These are phyloP conservation scores for Blastomyces gilchristii DNA, from an alignment of 2,329 filamentous ascomycete genomes.

Conservation along the genomic window DNA sequence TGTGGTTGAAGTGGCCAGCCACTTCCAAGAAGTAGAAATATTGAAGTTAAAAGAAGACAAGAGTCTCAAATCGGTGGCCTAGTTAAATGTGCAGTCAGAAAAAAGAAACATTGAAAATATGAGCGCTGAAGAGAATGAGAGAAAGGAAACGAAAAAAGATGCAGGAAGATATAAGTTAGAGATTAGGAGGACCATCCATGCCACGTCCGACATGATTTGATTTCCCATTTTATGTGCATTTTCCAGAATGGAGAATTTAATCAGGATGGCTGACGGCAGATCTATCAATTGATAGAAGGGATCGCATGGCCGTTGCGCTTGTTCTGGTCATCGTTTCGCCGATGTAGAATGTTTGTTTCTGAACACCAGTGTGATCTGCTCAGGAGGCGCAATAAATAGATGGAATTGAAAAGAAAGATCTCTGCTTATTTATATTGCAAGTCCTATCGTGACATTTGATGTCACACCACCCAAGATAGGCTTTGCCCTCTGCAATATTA, in stretches of 20 bases:
- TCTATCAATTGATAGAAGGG: background rate
- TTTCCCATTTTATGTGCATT: background rate
- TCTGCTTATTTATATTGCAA: background rate
- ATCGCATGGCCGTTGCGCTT: background rate
- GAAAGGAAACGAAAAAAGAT: background rate
- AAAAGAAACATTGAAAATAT: background rate
- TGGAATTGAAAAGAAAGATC: background rate
- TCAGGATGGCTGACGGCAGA: background rate
- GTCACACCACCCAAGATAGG: background rate
- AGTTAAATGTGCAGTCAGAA: background rate
- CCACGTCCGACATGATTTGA: background rate
- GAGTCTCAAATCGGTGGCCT: background rate
- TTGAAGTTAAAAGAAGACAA: background rate
- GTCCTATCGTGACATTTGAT: background rate
- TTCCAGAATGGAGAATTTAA: background rate
- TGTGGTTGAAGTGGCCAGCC: no score
- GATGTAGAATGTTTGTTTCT: background rate
- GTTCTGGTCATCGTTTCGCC: constrained; percentile 2
- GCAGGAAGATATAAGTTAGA: background rate
- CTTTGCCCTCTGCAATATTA: background rate
- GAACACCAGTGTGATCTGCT: background rate
- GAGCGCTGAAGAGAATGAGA: background rate
- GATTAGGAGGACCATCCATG: background rate
- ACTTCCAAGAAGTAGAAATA: background rate
- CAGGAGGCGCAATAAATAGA: constrained; percentile 1